Percentiles rank a stretch among this genome's conserved stretches.
These are phyloP conservation scores for Chaetomium tenue DNA, from an alignment of 495 filamentous ascomycete genomes.

Conservation along the genomic window DNA sequence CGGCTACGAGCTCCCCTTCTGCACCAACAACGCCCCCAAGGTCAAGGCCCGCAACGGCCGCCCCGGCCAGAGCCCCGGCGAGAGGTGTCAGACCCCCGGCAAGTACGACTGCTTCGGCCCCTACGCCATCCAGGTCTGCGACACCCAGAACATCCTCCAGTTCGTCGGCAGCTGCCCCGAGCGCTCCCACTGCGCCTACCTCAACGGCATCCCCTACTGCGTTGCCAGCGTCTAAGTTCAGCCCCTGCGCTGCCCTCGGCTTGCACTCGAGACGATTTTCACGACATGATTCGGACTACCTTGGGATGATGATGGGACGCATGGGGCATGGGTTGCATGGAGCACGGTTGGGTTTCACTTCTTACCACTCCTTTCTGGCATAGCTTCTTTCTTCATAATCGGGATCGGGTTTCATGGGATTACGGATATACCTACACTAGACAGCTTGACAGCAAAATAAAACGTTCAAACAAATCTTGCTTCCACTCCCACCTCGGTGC, in stretches of 20 bases:
- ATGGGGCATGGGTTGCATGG: background rate
- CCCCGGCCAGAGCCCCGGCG: slow-evolving; percentile 24
- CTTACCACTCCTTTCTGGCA: slow-evolving; percentile 8
- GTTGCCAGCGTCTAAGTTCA: slow-evolving; percentile 15
- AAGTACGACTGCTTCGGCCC: slow-evolving; percentile 28
- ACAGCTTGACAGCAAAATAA: background rate
- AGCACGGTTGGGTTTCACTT: slow-evolving; percentile 1
- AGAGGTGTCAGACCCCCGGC: slow-evolving; percentile 24
- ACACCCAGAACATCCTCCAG: slow-evolving; percentile 17
- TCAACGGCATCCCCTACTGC: slow-evolving; percentile 28
- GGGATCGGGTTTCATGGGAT: background rate
- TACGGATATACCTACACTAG: background rate
- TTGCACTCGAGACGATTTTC: background rate
- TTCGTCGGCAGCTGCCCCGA: slow-evolving; percentile 26
- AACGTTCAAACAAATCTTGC: too few relatives aligned
- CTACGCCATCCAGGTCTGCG: slow-evolving; percentile 31
- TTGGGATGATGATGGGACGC: background rate
- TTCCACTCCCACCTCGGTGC: too few relatives aligned
- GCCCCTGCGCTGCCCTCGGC: background rate
- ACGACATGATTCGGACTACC: background rate
- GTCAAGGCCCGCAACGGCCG: slow-evolving; percentile 21
- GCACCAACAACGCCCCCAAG: slow-evolving; percentile 19
- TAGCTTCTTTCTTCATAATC: background rate
- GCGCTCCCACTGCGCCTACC: slow-evolving; percentile 24
- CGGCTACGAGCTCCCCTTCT: slow-evolving; percentile 30